phyloP scores from a whole-genome alignment of 2,329 filamentous ascomycete species.

The Eutypella sp. region DNA sequence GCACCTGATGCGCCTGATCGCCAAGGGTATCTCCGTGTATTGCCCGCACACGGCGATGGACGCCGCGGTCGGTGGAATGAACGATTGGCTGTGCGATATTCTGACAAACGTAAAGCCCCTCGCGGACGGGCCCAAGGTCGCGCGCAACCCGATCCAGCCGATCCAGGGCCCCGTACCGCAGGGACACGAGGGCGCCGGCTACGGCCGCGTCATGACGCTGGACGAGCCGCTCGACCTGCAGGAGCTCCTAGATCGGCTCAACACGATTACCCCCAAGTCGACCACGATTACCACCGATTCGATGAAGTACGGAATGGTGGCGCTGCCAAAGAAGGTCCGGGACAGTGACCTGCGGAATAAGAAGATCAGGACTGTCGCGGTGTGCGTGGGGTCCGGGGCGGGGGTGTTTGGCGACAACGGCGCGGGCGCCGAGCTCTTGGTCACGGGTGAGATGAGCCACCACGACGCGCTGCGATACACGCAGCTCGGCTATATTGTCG shows the following conservation, averaged over 20 bases:
- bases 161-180: slow-evolving; percentile 35
- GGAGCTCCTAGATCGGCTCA: slow-evolving; percentile 48
- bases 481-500: slow-evolving; percentile 75
- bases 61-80: slow-evolving; percentile 76
- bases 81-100: slow-evolving; percentile 90
- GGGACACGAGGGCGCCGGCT: slow-evolving; percentile 44
- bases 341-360: slow-evolving; percentile 27
- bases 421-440: slow-evolving; percentile 69
- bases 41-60: slow-evolving; percentile 94
- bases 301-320: slow-evolving; percentile 47
- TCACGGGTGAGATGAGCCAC: slow-evolving; percentile 91
- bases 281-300: too few species aligned
- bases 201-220: slow-evolving; percentile 47
- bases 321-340: slow-evolving; percentile 44
- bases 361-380: slow-evolving; percentile 62
- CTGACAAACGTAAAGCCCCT: slow-evolving; percentile 58
- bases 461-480: slow-evolving; percentile 85
- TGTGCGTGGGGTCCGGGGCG: slow-evolving; percentile 86
- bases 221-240: slow-evolving; percentile 31
- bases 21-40: slow-evolving; percentile 90
- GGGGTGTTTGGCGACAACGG: slow-evolving; percentile 65
- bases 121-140: slow-evolving; percentile 18
- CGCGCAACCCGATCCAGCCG: slow-evolving; percentile 41
- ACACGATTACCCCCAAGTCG: slow-evolving; percentile 64
- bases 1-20: slow-evolving; percentile 74